These are phyloP conservation scores for Neckera pumila DNA, from an alignment of 225 moss, liverwort and hornwort genomes.

Conservation along the genomic window DNA sequence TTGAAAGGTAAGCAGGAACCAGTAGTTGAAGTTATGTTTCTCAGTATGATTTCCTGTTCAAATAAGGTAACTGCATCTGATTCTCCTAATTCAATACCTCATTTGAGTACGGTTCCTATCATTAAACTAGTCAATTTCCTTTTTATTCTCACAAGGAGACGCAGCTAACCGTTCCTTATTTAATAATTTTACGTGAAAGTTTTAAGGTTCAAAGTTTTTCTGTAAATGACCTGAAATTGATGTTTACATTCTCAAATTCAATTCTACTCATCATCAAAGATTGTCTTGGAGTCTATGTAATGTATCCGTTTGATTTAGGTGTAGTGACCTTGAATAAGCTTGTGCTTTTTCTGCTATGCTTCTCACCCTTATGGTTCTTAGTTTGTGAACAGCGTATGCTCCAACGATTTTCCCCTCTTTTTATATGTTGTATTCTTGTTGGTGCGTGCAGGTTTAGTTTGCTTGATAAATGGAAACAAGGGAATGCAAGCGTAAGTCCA, in stretches of 20 bases:
- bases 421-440: background rate
- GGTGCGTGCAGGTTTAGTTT: slow-evolving; percentile 68
- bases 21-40: background rate
- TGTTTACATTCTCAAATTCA: background rate
- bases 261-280: background rate
- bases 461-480: slow-evolving; percentile 65
- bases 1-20: slow-evolving; percentile 56
- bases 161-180: background rate
- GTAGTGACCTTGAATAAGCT: background rate
- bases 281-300: background rate
- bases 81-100: background rate
- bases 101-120: background rate
- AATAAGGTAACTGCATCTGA: background rate
- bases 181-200: background rate
- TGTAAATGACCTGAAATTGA: background rate
- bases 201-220: background rate
- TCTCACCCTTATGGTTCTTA: background rate
- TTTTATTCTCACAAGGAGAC: background rate
- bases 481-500: slow-evolving; percentile 17
- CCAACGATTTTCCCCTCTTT: background rate
- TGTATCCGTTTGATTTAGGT: background rate
- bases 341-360: background rate
- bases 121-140: background rate
- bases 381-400: background rate
- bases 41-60: background rate